phyloP scores from a whole-genome alignment of 805 yeast species.

The Alloascoidea hylecoeti region DNA sequence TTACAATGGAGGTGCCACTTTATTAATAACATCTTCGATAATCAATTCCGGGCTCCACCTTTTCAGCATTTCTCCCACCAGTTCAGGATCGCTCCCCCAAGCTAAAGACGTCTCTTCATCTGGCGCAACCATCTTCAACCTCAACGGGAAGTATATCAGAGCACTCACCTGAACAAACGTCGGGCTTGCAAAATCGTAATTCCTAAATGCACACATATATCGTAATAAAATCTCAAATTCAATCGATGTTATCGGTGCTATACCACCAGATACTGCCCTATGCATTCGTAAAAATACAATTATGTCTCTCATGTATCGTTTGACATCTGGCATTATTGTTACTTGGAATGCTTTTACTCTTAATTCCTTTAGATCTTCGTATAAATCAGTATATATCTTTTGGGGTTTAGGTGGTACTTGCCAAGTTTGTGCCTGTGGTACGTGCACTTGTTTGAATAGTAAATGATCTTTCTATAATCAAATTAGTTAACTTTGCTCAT shows the following conservation, averaged over 20 bases:
- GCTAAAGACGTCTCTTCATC: conserved; percentile 34
- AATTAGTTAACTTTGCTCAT: too few relatives aligned
- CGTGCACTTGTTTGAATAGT: conserved; percentile 19
- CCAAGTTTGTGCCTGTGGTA: not conserved
- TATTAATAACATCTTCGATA: conserved; percentile 34
- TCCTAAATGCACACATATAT: conserved; percentile 27
- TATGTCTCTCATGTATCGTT: conserved; percentile 42
- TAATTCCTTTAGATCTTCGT: conserved; percentile 3
- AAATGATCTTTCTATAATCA: conserved; percentile 9
- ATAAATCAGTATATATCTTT: too few relatives aligned
- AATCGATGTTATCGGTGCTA: conserved; percentile 28
- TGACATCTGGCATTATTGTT: conserved; percentile 32
- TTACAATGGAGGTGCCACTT: conserved; percentile 37
- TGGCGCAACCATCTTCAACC: conserved; percentile 23
- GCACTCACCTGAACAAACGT: conserved; percentile 35
- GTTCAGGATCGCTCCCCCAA: conserved; percentile 38
- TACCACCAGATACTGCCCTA: conserved; percentile 36
- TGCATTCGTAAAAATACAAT: conserved; percentile 37
- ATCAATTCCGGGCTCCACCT: conserved; percentile 33
- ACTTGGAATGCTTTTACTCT: conserved; percentile 12
- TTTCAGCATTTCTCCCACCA: conserved; percentile 25
- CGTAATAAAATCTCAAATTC: conserved; percentile 27
- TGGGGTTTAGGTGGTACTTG: conserved; percentile 1
- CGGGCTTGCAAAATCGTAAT: conserved; percentile 33
- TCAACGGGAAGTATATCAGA: conserved; percentile 31